These are phyloP conservation scores for Claviceps lovelessii DNA, from an alignment of 2,329 filamentous ascomycete species.

Conservation along the genomic window DNA sequence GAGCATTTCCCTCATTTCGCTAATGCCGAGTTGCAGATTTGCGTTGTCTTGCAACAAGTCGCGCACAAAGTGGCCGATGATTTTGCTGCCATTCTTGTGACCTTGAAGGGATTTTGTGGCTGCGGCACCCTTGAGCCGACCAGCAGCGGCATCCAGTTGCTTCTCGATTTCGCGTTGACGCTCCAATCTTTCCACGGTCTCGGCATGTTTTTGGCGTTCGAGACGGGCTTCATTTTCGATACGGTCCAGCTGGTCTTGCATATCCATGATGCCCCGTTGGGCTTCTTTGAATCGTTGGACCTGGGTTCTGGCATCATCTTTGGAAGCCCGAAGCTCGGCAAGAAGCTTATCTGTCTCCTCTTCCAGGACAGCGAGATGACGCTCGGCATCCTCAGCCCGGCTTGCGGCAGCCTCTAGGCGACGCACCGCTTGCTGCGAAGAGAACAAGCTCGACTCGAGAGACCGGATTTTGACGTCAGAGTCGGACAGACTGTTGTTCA, in stretches of 20 bases:
- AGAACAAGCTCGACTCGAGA: slow-evolving; percentile 62
- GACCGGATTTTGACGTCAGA: slow-evolving; percentile 68
- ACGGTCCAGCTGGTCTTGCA: slow-evolving; percentile 76
- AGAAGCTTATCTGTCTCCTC: slow-evolving; percentile 65
- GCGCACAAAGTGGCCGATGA: slow-evolving; percentile 91
- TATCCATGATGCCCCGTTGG: slow-evolving; percentile 59
- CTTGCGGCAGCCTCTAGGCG: slow-evolving; percentile 59
- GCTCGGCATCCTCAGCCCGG: slow-evolving; percentile 65
- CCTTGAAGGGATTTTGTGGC: slow-evolving; percentile 51
- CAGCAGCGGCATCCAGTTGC: slow-evolving; percentile 66
- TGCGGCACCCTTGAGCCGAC: slow-evolving; percentile 67
- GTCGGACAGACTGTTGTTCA: slow-evolving; percentile 66
- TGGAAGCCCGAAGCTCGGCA: slow-evolving; percentile 48
- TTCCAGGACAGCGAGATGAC: slow-evolving; percentile 66
- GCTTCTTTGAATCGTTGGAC: slow-evolving; percentile 74
- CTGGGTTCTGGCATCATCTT: slow-evolving; percentile 64
- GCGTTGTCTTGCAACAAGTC: slow-evolving; percentile 93
- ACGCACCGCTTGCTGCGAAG: slow-evolving; percentile 63
- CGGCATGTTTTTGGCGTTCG: slow-evolving; percentile 67
- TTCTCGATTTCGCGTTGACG: slow-evolving; percentile 67
- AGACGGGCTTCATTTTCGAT: slow-evolving; percentile 74
- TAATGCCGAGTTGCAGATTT: slow-evolving; percentile 79
- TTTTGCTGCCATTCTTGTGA: slow-evolving; percentile 45
- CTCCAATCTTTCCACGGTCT: slow-evolving; percentile 73
- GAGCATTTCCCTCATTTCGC: slow-evolving; percentile 82